Conservation (phyloP, 495 filamentous ascomycete species). For the Glonium stellatum region DNA sequence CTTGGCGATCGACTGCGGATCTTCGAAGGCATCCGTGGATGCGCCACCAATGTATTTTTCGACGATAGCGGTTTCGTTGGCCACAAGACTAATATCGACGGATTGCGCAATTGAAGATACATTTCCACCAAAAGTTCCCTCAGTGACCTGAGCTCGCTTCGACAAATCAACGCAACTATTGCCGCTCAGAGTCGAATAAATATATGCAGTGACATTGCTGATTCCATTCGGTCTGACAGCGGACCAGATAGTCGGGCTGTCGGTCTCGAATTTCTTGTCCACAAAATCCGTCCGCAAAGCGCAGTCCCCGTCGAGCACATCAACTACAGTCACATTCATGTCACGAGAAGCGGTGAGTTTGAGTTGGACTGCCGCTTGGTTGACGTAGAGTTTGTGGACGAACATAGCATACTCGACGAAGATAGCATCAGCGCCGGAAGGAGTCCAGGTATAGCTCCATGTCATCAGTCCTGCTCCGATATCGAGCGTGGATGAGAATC, state of each 20-base stretch:
- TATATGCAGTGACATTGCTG: conserved; percentile 51
- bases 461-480: conserved; percentile 55
- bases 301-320: conserved; percentile 52
- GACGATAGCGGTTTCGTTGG: conserved; percentile 44
- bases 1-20: conserved; percentile 47
- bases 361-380: conserved; percentile 56
- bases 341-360: conserved; percentile 46
- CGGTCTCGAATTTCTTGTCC: conserved; percentile 41
- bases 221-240: conserved; percentile 52
- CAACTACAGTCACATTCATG: conserved; percentile 46
- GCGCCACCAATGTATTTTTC: conserved; percentile 56
- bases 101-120: conserved; percentile 56
- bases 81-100: conserved; percentile 43
- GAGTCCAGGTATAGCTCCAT: conserved; percentile 64
- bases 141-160: conserved; percentile 39
- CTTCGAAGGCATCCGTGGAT: conserved; percentile 53
- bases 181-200: conserved; percentile 46
- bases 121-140: conserved; percentile 48
- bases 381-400: conserved; percentile 54
- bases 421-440: conserved; percentile 42
- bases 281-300: conserved; percentile 54
- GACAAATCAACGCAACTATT: conserved; percentile 42
- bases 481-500: conserved; percentile 57
- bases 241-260: conserved; percentile 47
- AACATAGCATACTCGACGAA: conserved; percentile 54